Evolutionary conservation across 1,284 basidiomycete species (phyloP).

Genomic region (Farysia itapuensis): DNA sequence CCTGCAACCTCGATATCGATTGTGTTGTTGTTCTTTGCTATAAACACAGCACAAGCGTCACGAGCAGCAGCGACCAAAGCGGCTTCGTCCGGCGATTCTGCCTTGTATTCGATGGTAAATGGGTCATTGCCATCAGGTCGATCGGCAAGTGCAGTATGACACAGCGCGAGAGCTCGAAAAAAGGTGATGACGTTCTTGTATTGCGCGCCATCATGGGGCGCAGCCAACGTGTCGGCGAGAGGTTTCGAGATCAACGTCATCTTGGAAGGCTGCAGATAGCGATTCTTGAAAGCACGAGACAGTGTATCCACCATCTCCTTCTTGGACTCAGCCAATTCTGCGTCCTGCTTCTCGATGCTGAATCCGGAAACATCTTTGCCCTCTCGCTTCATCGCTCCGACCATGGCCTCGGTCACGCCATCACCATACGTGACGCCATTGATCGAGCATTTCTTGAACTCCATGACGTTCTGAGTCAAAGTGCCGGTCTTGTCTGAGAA

Average conservation of each 20-base stretch:
- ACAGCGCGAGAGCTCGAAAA: conserved; percentile 83
- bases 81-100: conserved; percentile 91
- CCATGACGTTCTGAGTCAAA: conserved; percentile 77
- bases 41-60: conserved; percentile 89
- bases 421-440: conserved; percentile 84
- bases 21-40: conserved; percentile 72
- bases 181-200: conserved; percentile 75
- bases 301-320: conserved; percentile 76
- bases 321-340: conserved; percentile 70
- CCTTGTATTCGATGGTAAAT: conserved; percentile 82
- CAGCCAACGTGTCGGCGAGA: conserved; percentile 74
- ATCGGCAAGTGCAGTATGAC: conserved; percentile 80
- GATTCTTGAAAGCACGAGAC: conserved; percentile 79
- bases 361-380: conserved; percentile 69
- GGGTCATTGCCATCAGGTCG: conserved; percentile 64
- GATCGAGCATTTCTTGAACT: conserved; percentile 94
- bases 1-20: conserved; percentile 91
- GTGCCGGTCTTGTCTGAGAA: conserved; percentile 81
- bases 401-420: conserved; percentile 90
- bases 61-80: conserved; percentile 88
- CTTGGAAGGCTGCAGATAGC: conserved; percentile 78
- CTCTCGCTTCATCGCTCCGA: conserved; percentile 82
- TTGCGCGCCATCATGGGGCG: conserved; percentile 66
- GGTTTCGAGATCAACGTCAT: conserved; percentile 86
- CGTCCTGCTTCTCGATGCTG: conserved; percentile 65